Base-by-base conservation (phyloP, 1,284 basidiomycete genomes). In the Farysia itapuensis region DNA sequence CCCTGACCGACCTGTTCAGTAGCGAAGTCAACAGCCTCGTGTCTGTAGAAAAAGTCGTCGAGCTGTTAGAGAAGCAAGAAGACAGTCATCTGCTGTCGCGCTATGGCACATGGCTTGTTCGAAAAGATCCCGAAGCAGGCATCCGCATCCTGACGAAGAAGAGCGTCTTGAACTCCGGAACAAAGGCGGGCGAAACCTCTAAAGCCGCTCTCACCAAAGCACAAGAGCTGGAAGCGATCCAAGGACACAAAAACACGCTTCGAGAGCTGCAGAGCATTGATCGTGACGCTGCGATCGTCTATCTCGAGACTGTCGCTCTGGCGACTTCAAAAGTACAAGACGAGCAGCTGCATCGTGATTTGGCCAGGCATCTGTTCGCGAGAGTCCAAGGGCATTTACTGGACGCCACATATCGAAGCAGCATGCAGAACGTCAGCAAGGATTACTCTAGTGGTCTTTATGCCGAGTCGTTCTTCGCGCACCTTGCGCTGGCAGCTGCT, bases 291-390 rank as follows among this genome's bases (percentile, higher is more conserved):
- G 69, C 66, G 4, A 50, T 42, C n/a, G 47, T 33, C 23, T 72
- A 70, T n/a, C 50, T 73, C 5, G 72, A 74, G 59, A 56, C 57
- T 6, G 47, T 68, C 2, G 72, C 63, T 9, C 48, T 74, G 3
- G 49, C 66, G 7, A 50, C 39, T 0, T 28, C 38, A 25, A 65
- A 64, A 22, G 58, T 54, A 12, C 59, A 59, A 25, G 44, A 47
- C n/a, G 43, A 57, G 32, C 49, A 58, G 21, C 45, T 67, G 43
- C 67, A 73, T 34, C 38, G 40, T 22, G 52, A 59, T 16, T 54
- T 73, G 6, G 41, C 51, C n/a, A 14, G 15, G 28, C 43, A 39
- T 2, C 29, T 65, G 31, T 22, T 65, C 2, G 30, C 25, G 4
- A 39, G 53, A 4, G 45, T 57, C 7, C 43, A 30, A 5, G 4